Conservation (phyloP, 73 alveolate genomes). For the Tetrahymena borealis region DNA sequence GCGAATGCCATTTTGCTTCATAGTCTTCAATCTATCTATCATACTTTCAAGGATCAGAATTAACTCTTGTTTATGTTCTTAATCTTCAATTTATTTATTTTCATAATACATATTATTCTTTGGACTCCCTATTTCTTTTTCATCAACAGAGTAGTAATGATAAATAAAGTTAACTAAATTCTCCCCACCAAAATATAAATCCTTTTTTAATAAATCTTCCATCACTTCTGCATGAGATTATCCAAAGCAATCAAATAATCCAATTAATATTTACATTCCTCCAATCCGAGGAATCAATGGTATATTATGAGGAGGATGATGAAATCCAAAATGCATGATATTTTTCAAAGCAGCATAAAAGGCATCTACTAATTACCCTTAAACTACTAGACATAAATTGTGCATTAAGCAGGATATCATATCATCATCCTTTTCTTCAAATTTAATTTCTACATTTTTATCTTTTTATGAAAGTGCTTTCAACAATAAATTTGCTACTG, state of each 20-base stretch:
- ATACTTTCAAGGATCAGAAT: neutral
- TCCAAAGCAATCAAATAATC: neutral
- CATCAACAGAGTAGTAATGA: neutral
- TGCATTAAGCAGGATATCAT: neutral
- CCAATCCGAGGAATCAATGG: neutral
- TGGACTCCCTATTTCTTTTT: neutral
- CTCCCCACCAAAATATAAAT: neutral
- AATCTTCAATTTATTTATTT: neutral
- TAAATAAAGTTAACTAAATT: neutral
- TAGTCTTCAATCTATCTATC: neutral
- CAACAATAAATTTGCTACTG: neutral
- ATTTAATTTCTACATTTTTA: neutral
- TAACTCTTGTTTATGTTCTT: neutral
- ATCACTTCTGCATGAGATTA: neutral
- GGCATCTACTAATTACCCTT: neutral
- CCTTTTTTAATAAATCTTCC: neutral
- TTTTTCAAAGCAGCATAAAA: neutral
- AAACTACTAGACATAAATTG: neutral
- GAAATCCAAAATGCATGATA: neutral
- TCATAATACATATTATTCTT: neutral
- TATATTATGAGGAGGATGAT: neutral
- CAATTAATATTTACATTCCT: neutral
- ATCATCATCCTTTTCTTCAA: neutral
- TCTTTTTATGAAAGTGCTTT: neutral
- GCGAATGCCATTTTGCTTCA: neutral